Evolutionary conservation across 2,329 filamentous ascomycete species (phyloP).

Genomic region (Apiospora sp.): DNA sequence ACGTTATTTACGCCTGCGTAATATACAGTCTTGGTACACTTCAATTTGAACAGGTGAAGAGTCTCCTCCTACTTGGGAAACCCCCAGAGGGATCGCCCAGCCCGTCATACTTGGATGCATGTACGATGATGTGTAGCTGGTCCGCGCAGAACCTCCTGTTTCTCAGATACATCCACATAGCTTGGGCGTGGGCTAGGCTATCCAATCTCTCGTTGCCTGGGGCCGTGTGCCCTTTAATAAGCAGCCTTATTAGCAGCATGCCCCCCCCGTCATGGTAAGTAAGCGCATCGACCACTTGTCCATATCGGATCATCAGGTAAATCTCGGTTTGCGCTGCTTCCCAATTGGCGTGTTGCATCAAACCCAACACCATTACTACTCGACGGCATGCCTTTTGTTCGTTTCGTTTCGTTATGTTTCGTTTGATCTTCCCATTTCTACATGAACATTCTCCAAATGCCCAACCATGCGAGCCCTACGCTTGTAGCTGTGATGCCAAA

Average conservation of each 20-base stretch:
- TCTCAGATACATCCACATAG: neutral
- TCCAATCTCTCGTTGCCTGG: neutral
- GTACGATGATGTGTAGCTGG: neutral
- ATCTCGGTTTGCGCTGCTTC: neutral
- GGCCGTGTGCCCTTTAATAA: neutral
- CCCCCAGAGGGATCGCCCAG: neutral
- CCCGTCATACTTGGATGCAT: neutral
- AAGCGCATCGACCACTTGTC: neutral
- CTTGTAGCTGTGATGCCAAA: slow-evolving; percentile 74
- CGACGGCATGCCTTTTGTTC: neutral
- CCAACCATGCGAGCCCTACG: slow-evolving; percentile 72
- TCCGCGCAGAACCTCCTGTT: neutral
- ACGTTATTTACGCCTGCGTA: neutral
- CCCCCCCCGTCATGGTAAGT: neutral
- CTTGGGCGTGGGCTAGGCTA: neutral
- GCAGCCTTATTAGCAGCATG: neutral
- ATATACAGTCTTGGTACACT: neutral
- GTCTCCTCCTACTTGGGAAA: neutral
- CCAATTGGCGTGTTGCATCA: neutral
- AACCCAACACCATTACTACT: neutral
- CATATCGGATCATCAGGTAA: neutral
- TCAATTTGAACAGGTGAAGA: neutral
- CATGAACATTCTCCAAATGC: slow-evolving; percentile 72
- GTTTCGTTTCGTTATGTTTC: neutral
- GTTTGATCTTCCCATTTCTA: slow-evolving; percentile 42